These are phyloP conservation scores for Chaetoceros muelleri DNA, from an alignment of 108 stramenopile species.

Conservation along the genomic window DNA sequence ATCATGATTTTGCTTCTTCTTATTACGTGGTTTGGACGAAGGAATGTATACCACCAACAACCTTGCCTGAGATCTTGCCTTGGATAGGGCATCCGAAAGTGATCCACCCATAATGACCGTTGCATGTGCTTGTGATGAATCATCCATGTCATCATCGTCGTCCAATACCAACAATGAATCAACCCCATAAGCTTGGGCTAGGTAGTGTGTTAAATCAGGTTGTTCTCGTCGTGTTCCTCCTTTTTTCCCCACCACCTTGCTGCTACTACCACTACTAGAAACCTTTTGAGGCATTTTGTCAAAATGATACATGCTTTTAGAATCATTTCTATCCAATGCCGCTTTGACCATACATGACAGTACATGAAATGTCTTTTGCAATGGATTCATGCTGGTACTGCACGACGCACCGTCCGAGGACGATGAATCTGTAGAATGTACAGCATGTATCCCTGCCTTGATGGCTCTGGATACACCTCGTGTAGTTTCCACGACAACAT, in stretches of 20 bases:
- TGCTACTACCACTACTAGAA: too few species aligned
- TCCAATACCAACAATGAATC: too few species aligned
- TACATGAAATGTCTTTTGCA: not conserved
- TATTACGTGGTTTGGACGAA: conserved; percentile 19
- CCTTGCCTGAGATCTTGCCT: conserved; percentile 44
- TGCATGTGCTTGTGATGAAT: too few species aligned
- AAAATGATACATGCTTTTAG: not conserved
- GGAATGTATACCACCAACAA: conserved; percentile 65
- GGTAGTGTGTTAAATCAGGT: not conserved
- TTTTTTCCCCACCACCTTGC: too few species aligned
- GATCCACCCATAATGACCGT: conserved; percentile 31
- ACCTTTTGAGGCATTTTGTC: not conserved
- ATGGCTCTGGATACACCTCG: not conserved
- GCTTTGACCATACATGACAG: not conserved
- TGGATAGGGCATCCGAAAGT: conserved; percentile 39
- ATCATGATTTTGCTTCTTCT: conserved; percentile 12
- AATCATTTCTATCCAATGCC: not conserved
- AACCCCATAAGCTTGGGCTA: not conserved
- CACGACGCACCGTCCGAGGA: too few species aligned
- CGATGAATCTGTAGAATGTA: not conserved
- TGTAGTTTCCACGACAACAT: too few species aligned
- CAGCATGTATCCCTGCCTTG: not conserved
- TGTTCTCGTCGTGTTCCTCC: too few species aligned
- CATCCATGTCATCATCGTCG: not conserved
- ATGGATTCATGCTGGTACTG: too few species aligned